Evolutionary conservation across 2,329 filamentous ascomycete species (phyloP), one percentile per base, ranked within the genome.

Genomic region (Aspergillus amoenus): DNA sequence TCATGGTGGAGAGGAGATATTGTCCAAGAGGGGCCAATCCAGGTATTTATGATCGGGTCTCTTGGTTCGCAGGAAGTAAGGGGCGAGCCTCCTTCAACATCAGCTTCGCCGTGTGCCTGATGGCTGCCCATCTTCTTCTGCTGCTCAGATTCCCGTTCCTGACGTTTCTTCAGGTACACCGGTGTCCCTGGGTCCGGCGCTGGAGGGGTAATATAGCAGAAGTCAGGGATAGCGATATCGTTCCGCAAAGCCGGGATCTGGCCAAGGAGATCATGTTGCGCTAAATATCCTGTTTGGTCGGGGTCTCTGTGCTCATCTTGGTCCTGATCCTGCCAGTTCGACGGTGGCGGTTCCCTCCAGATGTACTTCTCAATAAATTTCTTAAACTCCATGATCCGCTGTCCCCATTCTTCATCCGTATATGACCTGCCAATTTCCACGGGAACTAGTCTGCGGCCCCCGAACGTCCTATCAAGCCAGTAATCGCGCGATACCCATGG

Each of bases 1-100:
- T 97, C 94, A 2, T 91, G 95, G 73, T 99, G 94, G 1, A 97
- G 79, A 1, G 94, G 94, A 1, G 92, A 96, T 61, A 96, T 93
- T 0, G 94, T 97, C 49, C 86, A 87, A 0, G 86, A 80, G 0
- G 94, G 94, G 0, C 94, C 94, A 61, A 97, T 88, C 94, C 94
- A 99, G 7, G 91, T 92, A 73, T 97, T 96, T 17, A 95, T 80
- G 43, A 89, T 78, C 0, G 91, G 91, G 21, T 84, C 81, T 6
- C 48, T 59, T 0, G 68, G 63, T 41, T 68, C 45, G 7, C 47
- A 59, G 24, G 64, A 43, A 7, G 46, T 22, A 7, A 57, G 59
- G 4, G 17, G 43, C 0, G 9, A 15, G 11, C 5, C 8, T 11
- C 40, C 42, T 15, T 53, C 24, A 17, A 15, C n/a, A 30, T 4